phyloP scores from a whole-genome alignment of 306 rosid genomes.

The Quercus aquifolioides region DNA sequence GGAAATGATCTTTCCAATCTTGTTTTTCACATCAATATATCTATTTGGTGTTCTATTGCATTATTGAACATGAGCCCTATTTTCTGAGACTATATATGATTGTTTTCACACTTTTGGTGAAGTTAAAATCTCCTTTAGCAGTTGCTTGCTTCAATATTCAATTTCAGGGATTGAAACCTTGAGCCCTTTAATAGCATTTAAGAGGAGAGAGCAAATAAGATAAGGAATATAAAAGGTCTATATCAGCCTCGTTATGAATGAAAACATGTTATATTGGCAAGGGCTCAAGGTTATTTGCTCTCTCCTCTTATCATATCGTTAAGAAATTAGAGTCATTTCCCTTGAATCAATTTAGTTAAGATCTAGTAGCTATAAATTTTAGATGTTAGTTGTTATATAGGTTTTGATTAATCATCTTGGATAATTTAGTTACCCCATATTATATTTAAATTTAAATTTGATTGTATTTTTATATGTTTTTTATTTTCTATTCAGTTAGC shows the following conservation, averaged over 20 bases:
- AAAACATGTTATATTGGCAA: not conserved
- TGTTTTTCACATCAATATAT: not conserved
- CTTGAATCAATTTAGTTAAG: not conserved
- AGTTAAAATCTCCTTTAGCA: not conserved
- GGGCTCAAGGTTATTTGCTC: not conserved
- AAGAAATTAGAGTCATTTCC: too few species aligned
- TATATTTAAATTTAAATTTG: not conserved
- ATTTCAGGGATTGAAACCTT: not conserved
- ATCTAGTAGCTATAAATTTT: not conserved
- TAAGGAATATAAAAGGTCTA: not conserved
- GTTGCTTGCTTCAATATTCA: not conserved
- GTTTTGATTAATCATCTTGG: not conserved
- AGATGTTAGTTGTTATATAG: not conserved
- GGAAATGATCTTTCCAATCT: not conserved
- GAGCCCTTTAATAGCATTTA: not conserved
- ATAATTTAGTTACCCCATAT: too few species aligned
- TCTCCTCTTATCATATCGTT: too few species aligned
- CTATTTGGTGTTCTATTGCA: not conserved
- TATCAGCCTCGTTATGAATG: not conserved
- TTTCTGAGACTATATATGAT: not conserved
- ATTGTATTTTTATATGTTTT: not conserved
- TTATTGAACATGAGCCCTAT: not conserved
- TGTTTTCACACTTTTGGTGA: not conserved
- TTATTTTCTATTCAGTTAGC: not conserved
- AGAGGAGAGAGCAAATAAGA: not conserved